Conservation (phyloP, 2,329 filamentous ascomycete genomes). For the Fonsecaea erecta region DNA sequence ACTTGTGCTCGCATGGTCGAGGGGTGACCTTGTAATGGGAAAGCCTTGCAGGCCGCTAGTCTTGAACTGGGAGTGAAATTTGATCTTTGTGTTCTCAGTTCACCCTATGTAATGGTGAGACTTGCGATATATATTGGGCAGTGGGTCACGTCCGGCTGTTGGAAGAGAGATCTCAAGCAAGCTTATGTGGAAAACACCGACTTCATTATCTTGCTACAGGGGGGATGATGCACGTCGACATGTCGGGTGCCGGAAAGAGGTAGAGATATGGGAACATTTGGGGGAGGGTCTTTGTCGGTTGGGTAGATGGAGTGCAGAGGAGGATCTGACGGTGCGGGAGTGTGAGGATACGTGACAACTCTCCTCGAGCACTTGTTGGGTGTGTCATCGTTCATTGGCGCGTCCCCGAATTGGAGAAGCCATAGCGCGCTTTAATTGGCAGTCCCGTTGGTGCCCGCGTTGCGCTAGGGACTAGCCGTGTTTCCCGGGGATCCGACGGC, state of each 20-base stretch:
- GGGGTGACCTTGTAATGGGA: neutral
- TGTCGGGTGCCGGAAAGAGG: neutral
- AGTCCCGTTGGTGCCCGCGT: neutral
- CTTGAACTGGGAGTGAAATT: neutral
- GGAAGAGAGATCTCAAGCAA: neutral
- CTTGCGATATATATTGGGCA: neutral
- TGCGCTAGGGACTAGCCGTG: neutral
- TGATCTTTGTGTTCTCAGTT: neutral
- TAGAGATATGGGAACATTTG: neutral
- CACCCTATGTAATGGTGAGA: neutral
- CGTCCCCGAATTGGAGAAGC: neutral
- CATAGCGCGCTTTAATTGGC: neutral
- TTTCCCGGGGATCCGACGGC: neutral
- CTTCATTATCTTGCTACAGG: neutral
- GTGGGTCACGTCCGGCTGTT: neutral
- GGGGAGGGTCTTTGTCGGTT: neutral
- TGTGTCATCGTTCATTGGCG: neutral
- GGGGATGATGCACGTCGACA: neutral
- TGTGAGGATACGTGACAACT: no score
- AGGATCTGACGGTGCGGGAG: no score
- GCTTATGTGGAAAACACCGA: neutral
- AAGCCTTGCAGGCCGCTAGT: neutral
- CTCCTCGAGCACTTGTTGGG: neutral
- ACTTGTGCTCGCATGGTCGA: constrained; percentile 28
- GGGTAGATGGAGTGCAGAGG: neutral